Evolutionary conservation across 2,329 filamentous ascomycete genomes (phyloP).

Genomic region (Curvularia sp.): DNA sequence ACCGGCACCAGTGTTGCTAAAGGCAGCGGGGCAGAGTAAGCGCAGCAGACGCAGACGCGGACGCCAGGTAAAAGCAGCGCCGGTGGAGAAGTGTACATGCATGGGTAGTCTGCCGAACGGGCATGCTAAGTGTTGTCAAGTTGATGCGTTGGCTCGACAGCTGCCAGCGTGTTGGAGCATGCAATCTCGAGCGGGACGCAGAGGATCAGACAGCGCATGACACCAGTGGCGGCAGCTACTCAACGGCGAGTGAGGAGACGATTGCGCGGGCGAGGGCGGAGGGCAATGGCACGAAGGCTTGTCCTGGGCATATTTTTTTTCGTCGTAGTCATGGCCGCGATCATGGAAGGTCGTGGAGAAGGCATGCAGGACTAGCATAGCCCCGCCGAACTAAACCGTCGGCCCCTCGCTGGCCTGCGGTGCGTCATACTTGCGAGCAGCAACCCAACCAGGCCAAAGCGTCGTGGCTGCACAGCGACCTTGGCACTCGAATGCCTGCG

Average conservation of each 20-base stretch:
- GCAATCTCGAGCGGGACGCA: constrained; percentile 49
- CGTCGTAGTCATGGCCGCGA: constrained; percentile 23
- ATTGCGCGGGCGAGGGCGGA: constrained; percentile 22
- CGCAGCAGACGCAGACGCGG: constrained; percentile 48
- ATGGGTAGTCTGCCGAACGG: constrained; percentile 50
- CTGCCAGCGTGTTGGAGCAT: constrained; percentile 48
- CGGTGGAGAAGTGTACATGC: constrained; percentile 45
- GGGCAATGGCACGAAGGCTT: constrained; percentile 26
- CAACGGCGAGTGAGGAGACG: constrained; percentile 20
- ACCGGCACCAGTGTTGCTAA: constrained; percentile 39
- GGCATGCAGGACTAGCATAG: constrained; percentile 37
- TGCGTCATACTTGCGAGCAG: constrained; percentile 41
- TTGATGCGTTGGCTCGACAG: constrained; percentile 53
- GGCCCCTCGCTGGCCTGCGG: constrained; percentile 32
- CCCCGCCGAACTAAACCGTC: constrained; percentile 25
- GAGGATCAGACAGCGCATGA: constrained; percentile 44
- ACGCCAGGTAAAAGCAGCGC: constrained; percentile 46
- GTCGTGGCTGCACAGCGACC: constrained; percentile 28
- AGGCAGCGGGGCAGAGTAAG: constrained; percentile 48
- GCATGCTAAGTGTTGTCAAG: constrained; percentile 52
- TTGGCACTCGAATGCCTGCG: constrained; percentile 32
- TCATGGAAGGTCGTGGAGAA: constrained; percentile 31
- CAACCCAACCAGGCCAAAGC: constrained; percentile 20
- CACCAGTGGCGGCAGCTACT: constrained; percentile 31
- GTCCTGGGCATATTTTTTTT: constrained; percentile 8